Percentiles rank a stretch among this genome's conserved stretches.
phyloP scores from a whole-genome alignment of 1,284 basidiomycete genomes.

The Tilletiopsis washingtonensis region DNA sequence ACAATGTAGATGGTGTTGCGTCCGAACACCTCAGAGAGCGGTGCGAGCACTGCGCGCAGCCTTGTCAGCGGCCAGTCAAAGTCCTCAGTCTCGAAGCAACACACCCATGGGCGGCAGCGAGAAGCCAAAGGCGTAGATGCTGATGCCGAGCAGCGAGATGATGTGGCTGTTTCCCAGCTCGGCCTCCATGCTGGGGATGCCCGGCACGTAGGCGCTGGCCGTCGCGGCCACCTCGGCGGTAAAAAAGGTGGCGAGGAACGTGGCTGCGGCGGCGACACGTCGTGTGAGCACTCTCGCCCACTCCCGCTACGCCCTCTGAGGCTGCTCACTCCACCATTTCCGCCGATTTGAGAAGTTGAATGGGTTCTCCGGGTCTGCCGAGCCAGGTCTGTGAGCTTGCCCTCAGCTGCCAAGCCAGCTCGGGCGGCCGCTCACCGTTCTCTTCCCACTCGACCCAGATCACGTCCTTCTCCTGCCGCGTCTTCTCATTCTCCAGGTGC shows the following conservation, averaged over 20 bases:
- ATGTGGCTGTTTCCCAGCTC: conserved; percentile 54
- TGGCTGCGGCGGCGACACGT: conserved; percentile 44
- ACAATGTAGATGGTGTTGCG: conserved; percentile 62
- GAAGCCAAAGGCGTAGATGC: conserved; percentile 56
- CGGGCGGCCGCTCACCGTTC: neutral
- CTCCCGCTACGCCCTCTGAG: neutral
- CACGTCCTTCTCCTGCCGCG: too few species aligned
- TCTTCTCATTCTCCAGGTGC: too few species aligned
- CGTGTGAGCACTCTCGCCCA: neutral
- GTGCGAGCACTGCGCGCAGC: conserved; percentile 51
- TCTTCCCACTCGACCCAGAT: conserved; percentile 57
- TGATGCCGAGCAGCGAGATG: conserved; percentile 59
- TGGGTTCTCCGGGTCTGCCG: conserved; percentile 56
- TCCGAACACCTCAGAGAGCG: conserved; percentile 70
- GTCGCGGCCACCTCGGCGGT: conserved; percentile 53
- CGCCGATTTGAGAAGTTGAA: conserved; percentile 53
- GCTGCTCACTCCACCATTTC: conserved; percentile 53
- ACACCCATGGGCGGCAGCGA: conserved; percentile 60
- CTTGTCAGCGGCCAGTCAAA: too few species aligned
- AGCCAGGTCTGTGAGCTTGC: conserved; percentile 18
- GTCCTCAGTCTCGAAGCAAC: too few species aligned
- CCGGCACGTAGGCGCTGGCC: conserved; percentile 52
- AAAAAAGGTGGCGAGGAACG: conserved; percentile 55
- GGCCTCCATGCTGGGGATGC: conserved; percentile 59
- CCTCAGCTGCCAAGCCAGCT: neutral